phyloP scores from a whole-genome alignment of 176 grass and related monocot species.

The Leersia perrieri region DNA sequence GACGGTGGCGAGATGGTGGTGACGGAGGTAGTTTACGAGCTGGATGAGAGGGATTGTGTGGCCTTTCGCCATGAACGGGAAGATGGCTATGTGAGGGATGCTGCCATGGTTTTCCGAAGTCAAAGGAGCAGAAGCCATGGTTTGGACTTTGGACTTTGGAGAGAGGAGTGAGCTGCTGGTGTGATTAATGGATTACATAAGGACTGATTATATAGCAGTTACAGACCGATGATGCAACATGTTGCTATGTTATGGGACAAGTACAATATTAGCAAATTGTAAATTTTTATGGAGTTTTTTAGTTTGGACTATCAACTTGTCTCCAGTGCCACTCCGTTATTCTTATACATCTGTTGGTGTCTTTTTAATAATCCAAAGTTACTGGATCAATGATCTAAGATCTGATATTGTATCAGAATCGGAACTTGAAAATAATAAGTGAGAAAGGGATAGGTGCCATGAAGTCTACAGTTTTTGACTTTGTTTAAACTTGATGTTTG shows the following conservation, averaged over 20 bases:
- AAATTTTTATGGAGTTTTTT: too few species aligned
- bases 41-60: constrained; percentile 71
- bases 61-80: constrained; percentile 70
- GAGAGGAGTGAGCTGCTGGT: neutral
- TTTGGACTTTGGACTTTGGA: neutral
- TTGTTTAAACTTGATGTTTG: too few species aligned
- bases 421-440: too few species aligned
- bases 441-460: too few species aligned
- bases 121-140: constrained; percentile 9
- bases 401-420: too few species aligned
- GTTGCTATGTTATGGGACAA: too few species aligned
- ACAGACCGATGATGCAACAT: neutral
- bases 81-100: constrained; percentile 54
- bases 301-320: too few species aligned
- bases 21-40: constrained; percentile 46
- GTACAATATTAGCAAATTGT: neutral
- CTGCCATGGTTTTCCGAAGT: neutral
- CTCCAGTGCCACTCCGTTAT: too few species aligned
- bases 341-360: too few species aligned
- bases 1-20: constrained; percentile 44
- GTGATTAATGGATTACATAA: neutral
- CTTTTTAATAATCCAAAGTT: too few species aligned
- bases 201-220: neutral
- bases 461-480: too few species aligned
- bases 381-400: too few species aligned